These are phyloP conservation scores for Hymenoscyphus albidus DNA, from an alignment of 2,329 filamentous ascomycete genomes.

Conservation along the genomic window DNA sequence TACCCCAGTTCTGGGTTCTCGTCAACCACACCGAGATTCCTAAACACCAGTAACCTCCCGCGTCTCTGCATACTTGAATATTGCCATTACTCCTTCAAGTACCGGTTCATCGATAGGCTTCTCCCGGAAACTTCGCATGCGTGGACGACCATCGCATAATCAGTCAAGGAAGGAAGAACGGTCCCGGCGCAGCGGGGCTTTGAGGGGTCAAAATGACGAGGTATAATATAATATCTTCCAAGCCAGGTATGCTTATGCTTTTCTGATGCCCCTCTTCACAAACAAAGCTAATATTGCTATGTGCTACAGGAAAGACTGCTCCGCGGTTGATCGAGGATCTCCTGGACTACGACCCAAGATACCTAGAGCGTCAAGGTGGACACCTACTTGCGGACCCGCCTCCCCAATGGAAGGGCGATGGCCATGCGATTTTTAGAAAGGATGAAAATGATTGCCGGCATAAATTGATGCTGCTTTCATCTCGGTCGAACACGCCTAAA, in stretches of 20 bases:
- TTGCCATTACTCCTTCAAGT: neutral
- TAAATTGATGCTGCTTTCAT: conserved; percentile 52
- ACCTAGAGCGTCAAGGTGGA: conserved; percentile 34
- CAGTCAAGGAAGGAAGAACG: neutral
- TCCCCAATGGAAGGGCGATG: conserved; percentile 43
- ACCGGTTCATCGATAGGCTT: neutral
- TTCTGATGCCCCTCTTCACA: neutral
- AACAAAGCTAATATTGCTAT: conserved; percentile 17
- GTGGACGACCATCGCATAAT: neutral
- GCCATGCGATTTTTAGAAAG: conserved; percentile 25
- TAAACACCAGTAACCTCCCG: neutral
- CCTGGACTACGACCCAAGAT: conserved; percentile 41
- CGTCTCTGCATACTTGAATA: neutral
- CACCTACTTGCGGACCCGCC: conserved; percentile 54
- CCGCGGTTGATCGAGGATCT: conserved; percentile 46
- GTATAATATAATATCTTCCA: conserved; percentile 1
- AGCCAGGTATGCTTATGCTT: conserved; percentile 6
- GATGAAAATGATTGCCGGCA: conserved; percentile 52
- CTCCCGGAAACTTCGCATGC: neutral
- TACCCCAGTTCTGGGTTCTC: neutral
- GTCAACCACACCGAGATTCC: neutral
- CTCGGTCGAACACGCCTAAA: conserved; percentile 46
- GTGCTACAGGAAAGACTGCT: conserved; percentile 45
- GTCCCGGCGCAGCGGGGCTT: neutral
- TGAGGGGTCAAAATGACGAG: conserved; percentile 3